Conservation (phyloP, 352 stramenopile species). For the Phytophthora pluvialis region DNA sequence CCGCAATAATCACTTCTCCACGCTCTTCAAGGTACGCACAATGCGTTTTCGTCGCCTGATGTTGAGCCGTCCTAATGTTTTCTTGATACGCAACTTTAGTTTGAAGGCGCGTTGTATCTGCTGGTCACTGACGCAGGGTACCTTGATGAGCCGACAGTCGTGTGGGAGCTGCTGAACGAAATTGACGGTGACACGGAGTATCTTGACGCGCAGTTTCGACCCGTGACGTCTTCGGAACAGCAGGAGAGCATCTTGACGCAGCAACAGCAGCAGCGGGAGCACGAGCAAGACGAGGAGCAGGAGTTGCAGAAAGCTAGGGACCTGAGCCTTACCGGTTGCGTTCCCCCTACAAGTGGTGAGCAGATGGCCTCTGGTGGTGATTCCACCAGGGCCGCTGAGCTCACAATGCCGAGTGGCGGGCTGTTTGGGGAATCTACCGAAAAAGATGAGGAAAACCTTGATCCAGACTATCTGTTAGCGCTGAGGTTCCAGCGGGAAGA, state of each 20-base stretch:
- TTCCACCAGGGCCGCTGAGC: conserved; percentile 18
- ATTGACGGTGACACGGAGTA: conserved; percentile 89
- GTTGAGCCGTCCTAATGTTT: not conserved
- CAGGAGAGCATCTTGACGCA: conserved; percentile 74
- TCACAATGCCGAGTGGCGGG: conserved; percentile 16
- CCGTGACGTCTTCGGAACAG: conserved; percentile 67
- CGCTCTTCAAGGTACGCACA: conserved; percentile 91
- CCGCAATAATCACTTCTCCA: conserved; percentile 99
- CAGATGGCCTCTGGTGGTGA: conserved; percentile 3
- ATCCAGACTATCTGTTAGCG: conserved; percentile 78
- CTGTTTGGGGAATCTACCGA: conserved; percentile 17
- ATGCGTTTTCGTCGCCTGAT: not conserved
- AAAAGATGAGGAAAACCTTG: conserved; percentile 26
- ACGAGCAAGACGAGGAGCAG: conserved; percentile 30
- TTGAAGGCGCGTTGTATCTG: conserved; percentile 93
- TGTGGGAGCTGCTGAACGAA: conserved; percentile 96
- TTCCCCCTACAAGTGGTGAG: conserved; percentile 2
- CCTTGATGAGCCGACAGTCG: conserved; percentile 90
- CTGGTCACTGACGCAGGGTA: conserved; percentile 98
- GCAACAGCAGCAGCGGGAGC: conserved; percentile 52
- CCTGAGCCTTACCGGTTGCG: conserved; percentile 18
- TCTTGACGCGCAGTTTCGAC: conserved; percentile 68
- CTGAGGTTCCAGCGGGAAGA: conserved; percentile 84
- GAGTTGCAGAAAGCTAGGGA: conserved; percentile 26
- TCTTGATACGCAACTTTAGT: conserved; percentile 44